Evolutionary conservation across 257 asterid species (phyloP), one percentile per base, ranked within the genome.

Genomic region (Fraxinus excelsior): DNA sequence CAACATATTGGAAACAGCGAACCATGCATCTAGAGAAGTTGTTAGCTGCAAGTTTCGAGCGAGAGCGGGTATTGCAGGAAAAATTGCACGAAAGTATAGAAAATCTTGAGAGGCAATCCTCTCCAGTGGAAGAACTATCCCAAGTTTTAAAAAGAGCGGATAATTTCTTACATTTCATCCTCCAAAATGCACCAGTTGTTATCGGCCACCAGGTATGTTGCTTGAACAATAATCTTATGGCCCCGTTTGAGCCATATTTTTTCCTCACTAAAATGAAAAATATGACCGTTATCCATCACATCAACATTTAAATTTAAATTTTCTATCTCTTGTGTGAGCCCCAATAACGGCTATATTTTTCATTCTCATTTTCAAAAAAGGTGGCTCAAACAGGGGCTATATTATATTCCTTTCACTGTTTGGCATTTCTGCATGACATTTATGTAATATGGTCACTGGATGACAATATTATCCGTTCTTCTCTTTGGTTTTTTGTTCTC

Each of bases 161-260:
- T 76, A 91, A 94, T 73, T 94, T 91, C 86, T 82, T 94, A 75
- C 98, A 94, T 84, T 94, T 94, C 73, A 88, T 94, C 74, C 95
- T 94, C 69, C 98, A 94, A 77, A 94, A 89, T 82, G 98, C 98
- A 44, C 98, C 98, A 0, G 97, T 94, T 80, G 98, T 94, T 34
- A 94, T 94, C 12, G 98, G 98, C 34, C 98, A 94, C 79, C 97
- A 91, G 96, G 97, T 91, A 81, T 51, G 40, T 35, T 53, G 32
- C 35, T 38, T 1, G 62, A 28, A 10, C 58, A 28, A 21, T 69
- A 38, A 26, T 79, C 28, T 80, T 16, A n/a, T n/a, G n/a, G n/a
- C n/a, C n/a, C n/a, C n/a, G n/a, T n/a, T n/a, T n/a, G n/a, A n/a
- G n/a, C n/a, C n/a, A n/a, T n/a, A n/a, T n/a, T n/a, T n/a, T n/a